A percentile compares a stretch with the other conserved stretches of the same genome.
Evolutionary conservation across 495 filamentous ascomycete species (phyloP).

Genomic region (Neurospora sp.): DNA sequence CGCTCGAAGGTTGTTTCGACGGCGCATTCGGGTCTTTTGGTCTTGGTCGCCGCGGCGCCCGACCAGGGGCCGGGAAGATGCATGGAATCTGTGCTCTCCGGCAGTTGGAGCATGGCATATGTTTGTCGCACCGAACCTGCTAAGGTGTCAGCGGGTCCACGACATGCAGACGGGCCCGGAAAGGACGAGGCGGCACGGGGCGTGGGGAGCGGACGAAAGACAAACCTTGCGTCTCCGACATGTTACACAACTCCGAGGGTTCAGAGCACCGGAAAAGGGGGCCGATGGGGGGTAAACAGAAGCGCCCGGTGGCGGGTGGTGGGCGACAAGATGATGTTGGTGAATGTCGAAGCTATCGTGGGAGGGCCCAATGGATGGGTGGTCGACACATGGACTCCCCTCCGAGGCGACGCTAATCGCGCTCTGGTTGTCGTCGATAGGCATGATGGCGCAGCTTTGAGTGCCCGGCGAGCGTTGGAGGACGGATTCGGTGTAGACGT

Average conservation of each 20-base stretch:
- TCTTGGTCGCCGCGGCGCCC: constrained; percentile 63
- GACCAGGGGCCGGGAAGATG: constrained; percentile 71
- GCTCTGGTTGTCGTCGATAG: constrained; percentile 6
- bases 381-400: constrained; percentile 8
- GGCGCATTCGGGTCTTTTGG: constrained; percentile 46
- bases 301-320: constrained; percentile 56
- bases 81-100: constrained; percentile 68
- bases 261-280: constrained; percentile 32
- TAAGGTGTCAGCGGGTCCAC: constrained; percentile 1
- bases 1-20: constrained; percentile 38
- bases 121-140: constrained; percentile 65
- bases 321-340: constrained; percentile 50
- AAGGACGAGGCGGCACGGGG: background rate
- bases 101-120: constrained; percentile 76
- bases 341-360: constrained; percentile 45
- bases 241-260: constrained; percentile 70
- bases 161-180: background rate
- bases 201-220: background rate
- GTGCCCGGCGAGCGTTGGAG: background rate
- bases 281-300: constrained; percentile 36
- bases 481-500: background rate
- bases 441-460: constrained; percentile 1
- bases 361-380: constrained; percentile 4
- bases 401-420: constrained; percentile 2
- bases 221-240: constrained; percentile 74